Percentiles rank a stretch among this genome's conserved stretches.
These are phyloP conservation scores for Actinidia arguta DNA, from an alignment of 179 eudicot species.

Conservation along the genomic window DNA sequence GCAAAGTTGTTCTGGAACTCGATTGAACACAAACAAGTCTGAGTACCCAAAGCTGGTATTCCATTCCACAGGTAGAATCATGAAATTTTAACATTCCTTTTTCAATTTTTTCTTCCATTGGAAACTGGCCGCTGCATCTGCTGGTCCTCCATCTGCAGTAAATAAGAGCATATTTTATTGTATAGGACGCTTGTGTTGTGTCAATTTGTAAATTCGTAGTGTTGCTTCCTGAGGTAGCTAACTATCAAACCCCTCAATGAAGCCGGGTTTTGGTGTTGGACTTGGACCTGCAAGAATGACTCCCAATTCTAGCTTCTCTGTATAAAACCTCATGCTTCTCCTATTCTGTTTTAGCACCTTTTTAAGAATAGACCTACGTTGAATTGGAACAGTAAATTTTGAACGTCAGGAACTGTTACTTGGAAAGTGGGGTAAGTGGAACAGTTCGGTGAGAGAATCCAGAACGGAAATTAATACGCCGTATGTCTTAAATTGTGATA, in stretches of 20 bases:
- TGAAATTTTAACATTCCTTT: background rate
- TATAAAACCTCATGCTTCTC: no score
- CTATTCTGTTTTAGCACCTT: no score
- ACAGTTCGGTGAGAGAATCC: no score
- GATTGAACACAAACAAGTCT: conserved; percentile 41
- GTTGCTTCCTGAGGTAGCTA: background rate
- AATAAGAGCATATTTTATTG: conserved; percentile 8
- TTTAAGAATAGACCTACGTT: no score
- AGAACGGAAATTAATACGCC: no score
- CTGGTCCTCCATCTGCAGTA: conserved; percentile 11
- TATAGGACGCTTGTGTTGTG: background rate
- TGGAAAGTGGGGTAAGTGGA: no score
- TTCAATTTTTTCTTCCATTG: background rate
- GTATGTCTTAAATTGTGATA: no score
- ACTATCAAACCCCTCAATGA: background rate
- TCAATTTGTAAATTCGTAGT: conserved; percentile 7
- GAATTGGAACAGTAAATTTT: background rate
- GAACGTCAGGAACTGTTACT: no score
- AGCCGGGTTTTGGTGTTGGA: background rate
- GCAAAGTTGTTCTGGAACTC: conserved; percentile 91
- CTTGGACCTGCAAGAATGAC: background rate
- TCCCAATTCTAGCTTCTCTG: background rate
- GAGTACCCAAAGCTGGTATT: background rate
- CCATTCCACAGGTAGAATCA: background rate
- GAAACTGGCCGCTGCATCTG: background rate